Evolutionary conservation across 768 basidiomycete genomes (phyloP).

Genomic region (Coprinopsis cinerea): DNA sequence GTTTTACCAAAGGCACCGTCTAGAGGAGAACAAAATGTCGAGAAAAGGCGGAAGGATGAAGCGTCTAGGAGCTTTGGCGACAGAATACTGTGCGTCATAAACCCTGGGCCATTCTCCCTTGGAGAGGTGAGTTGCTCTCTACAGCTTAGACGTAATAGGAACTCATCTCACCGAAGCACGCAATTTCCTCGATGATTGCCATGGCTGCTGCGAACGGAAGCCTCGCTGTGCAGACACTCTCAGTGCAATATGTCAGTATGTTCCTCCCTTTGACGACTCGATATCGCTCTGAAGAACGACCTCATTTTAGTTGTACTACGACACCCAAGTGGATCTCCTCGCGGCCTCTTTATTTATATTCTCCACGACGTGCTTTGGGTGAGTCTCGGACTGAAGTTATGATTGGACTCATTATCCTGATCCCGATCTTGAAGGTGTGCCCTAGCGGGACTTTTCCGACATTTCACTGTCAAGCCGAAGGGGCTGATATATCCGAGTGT

Average conservation of each 20-base stretch:
- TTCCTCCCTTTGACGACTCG: neutral
- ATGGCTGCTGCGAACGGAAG: conserved; percentile 50
- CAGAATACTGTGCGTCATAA: neutral
- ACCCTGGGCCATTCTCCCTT: conserved; percentile 1
- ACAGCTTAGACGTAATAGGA: neutral
- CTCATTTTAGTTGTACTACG: conserved; percentile 46
- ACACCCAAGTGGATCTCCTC: conserved; percentile 46
- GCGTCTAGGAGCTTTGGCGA: neutral
- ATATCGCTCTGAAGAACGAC: neutral
- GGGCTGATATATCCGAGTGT: too few species aligned
- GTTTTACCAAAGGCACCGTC: neutral
- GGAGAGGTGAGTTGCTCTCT: neutral
- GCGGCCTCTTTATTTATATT: conserved; percentile 59
- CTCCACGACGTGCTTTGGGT: conserved; percentile 61
- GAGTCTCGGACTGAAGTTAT: conserved; percentile 10
- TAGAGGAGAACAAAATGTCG: neutral
- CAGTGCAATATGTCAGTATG: conserved; percentile 44
- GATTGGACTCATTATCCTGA: neutral
- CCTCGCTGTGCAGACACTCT: conserved; percentile 53
- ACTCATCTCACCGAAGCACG: conserved; percentile 35
- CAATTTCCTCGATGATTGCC: conserved; percentile 49
- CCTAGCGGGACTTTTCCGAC: conserved; percentile 52
- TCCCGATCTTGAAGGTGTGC: conserved; percentile 37
- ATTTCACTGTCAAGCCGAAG: too few species aligned
- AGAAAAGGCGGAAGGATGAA: neutral